Evolutionary conservation across 2,329 filamentous ascomycete species (phyloP), one percentile per base, ranked within the genome.

Genomic region (Cladobotryum protrusum): DNA sequence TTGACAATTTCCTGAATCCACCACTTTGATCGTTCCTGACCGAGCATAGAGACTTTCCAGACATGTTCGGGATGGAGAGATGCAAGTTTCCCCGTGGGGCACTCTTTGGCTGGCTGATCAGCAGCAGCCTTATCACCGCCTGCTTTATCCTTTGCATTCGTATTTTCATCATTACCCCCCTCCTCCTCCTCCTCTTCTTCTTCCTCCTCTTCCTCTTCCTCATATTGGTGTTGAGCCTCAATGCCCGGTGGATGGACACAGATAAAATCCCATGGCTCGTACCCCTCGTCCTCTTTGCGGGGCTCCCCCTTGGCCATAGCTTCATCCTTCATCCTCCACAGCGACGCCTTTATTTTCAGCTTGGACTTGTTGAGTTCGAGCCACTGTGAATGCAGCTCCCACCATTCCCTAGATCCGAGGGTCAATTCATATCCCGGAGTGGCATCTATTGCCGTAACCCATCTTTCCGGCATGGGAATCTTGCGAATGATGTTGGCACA

Each of bases 281-380:
- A 47, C 1, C 55, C 59, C 20, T 60, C 55, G 11, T 55, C 54
- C 2, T 54, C 53, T 11, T 43, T 34, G 1, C 55, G 44, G 3
- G 17, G 39, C 5, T 29, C 29, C 7, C 50, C 55, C 11, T 55
- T 50, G n/a, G 46, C 45, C 51, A 57, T 43, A 6, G 55, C 57
- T 12, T 54, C 53, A 0, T 61, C 56, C 36, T 37, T 55, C 50
- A 45, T 56, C 41, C 57, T 57, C 58, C 58, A 61, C 2, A 57
- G 34, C 3, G 40, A 41, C 8, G 34, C 53, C 3, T 49, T 50
- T 2, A 61, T 18, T 15, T 55, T 54, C 2, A 62, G 39, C 2
- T 47, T 34, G 12, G 52, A 40, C 45, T 57, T 61, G 12, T 61
- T 45, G 8, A 43, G 19, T 37, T 57, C 49, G 8, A 62, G 45